Conservation (phyloP, 2,329 filamentous ascomycete genomes). For the Monilinia aucupariae region DNA sequence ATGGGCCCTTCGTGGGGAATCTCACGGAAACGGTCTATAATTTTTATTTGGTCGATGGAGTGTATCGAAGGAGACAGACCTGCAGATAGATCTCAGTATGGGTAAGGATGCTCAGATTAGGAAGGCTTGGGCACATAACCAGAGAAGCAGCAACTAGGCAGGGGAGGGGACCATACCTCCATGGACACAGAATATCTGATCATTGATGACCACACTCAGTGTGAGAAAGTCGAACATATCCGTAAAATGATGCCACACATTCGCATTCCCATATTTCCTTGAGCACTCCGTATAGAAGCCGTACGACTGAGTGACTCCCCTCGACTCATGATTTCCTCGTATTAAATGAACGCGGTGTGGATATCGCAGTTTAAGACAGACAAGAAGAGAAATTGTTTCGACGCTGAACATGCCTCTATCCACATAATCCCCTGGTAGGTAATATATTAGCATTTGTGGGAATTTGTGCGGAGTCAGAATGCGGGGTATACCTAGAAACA, state of each 20-base stretch:
- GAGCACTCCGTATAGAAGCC: constrained; percentile 98
- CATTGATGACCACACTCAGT: constrained; percentile 93
- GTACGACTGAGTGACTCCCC: constrained; percentile 96
- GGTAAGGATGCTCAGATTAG: constrained; percentile 1
- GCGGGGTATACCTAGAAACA: constrained; percentile 71
- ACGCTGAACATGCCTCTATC: constrained; percentile 98
- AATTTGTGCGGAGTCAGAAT: not conserved
- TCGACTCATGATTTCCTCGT: constrained; percentile 94
- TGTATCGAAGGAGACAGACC: constrained; percentile 86
- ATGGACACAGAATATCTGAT: constrained; percentile 98
- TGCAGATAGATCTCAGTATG: constrained; percentile 33
- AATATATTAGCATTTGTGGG: constrained; percentile 10
- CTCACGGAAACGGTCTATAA: constrained; percentile 97
- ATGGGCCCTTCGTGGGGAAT: constrained; percentile 98
- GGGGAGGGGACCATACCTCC: constrained; percentile 53
- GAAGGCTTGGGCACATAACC: constrained; percentile 18
- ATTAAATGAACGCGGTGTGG: constrained; percentile 93
- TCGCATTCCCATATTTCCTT: constrained; percentile 96
- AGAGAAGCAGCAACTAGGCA: not conserved
- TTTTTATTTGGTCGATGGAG: constrained; percentile 98
- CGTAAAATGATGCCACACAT: constrained; percentile 99
- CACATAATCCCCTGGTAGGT: constrained; percentile 73
- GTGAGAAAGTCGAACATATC: constrained; percentile 99
- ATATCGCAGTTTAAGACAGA: constrained; percentile 95
- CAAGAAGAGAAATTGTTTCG: constrained; percentile 94